phyloP scores from a whole-genome alignment of 805 yeast species.

The Candida coquimbonensis region DNA sequence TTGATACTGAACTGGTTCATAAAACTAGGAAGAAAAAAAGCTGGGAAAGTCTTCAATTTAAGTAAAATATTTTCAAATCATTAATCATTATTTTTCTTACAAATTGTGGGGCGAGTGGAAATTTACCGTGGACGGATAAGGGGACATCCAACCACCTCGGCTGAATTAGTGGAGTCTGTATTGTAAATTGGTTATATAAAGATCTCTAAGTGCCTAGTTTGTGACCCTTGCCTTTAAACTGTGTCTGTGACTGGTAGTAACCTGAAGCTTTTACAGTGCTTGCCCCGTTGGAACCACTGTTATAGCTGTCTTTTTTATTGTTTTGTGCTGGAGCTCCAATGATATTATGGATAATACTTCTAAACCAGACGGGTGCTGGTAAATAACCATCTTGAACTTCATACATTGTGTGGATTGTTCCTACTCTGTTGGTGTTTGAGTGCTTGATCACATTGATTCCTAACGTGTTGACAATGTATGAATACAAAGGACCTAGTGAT shows the following conservation, averaged over 20 bases:
- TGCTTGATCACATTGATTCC: conserved; percentile 17
- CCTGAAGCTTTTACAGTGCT: conserved; percentile 13
- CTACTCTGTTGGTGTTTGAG: conserved; percentile 24
- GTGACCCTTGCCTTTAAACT: conserved; percentile 33
- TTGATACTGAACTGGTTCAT: no score
- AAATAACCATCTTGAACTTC: conserved; percentile 46
- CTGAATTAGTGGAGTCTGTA: not conserved
- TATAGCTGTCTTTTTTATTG: conserved; percentile 9
- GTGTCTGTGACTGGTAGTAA: conserved; percentile 10
- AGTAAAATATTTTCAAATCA: not conserved
- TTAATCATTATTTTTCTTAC: not conserved
- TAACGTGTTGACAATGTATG: conserved; percentile 19
- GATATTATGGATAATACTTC: conserved; percentile 20
- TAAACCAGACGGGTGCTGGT: conserved; percentile 47
- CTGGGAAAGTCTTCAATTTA: no score
- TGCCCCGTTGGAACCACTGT: not conserved
- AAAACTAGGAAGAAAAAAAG: not conserved
- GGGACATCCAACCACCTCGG: not conserved
- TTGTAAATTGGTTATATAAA: not conserved
- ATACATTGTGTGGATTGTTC: conserved; percentile 23
- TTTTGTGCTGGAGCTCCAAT: conserved; percentile 8
- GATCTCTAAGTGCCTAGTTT: conserved; percentile 26
- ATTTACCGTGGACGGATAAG: not conserved
- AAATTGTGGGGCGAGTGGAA: conserved; percentile 8
- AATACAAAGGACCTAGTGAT: conserved; percentile 38